A percentile compares a stretch with the other conserved stretches of the same genome.
These are phyloP conservation scores for Linanthus parryae DNA, from an alignment of 148 eudicot genomes.

Conservation along the genomic window DNA sequence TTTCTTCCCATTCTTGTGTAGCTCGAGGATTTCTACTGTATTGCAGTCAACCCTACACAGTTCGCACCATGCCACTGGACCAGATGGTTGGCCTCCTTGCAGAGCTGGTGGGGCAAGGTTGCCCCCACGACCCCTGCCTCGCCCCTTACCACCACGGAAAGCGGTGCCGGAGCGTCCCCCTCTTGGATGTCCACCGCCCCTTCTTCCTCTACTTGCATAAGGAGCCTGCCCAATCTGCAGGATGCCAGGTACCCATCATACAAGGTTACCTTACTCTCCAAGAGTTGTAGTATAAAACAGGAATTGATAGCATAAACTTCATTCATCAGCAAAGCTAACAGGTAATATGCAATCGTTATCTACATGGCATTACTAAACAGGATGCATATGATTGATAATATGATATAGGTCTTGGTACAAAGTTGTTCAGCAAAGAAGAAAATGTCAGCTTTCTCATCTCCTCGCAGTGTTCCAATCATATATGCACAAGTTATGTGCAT, in stretches of 20 bases:
- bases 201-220: conserved; percentile 24
- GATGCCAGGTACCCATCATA: conserved; percentile 8
- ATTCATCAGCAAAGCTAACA: not conserved
- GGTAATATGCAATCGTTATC: not conserved
- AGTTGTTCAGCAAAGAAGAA: no score
- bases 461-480: no score
- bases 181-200: conserved; percentile 30
- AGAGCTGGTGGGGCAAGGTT: conserved; percentile 11
- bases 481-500: no score
- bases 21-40: conserved; percentile 59
- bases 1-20: conserved; percentile 68
- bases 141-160: conserved; percentile 38
- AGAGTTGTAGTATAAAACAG: not conserved
- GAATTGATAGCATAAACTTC: not conserved
- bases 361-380: not conserved
- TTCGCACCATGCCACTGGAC: conserved; percentile 53
- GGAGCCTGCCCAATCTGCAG: conserved; percentile 36
- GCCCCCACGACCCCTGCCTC: conserved; percentile 46
- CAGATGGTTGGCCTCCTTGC: conserved; percentile 12
- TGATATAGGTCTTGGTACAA: not conserved
- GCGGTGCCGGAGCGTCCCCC: conserved; percentile 19
- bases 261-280: not conserved
- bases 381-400: no score
- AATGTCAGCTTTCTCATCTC: no score
- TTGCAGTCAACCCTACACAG: conserved; percentile 75